These are phyloP conservation scores for Phytophthora chlamydospora DNA, from an alignment of 352 stramenopile species.

Conservation along the genomic window DNA sequence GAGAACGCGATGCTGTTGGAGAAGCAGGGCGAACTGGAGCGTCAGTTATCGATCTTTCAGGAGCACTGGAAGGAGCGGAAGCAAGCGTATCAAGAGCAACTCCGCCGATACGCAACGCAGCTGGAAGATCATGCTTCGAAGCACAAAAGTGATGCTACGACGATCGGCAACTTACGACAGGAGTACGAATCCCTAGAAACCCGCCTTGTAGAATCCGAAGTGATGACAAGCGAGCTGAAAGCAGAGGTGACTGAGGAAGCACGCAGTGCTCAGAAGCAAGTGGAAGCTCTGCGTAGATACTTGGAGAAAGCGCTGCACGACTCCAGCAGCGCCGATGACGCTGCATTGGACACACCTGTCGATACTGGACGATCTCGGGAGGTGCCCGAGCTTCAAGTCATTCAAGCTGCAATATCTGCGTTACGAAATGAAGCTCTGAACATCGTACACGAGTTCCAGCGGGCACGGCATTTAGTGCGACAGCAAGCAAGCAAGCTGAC, in stretches of 20 bases:
- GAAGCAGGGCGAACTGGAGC: slow-evolving; percentile 44
- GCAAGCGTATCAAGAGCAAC: slow-evolving; percentile 47
- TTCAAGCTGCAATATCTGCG: slow-evolving; percentile 51
- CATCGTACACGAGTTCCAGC: slow-evolving; percentile 59
- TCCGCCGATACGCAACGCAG: slow-evolving; percentile 36
- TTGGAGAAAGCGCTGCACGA: slow-evolving; percentile 41
- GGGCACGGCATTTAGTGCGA: slow-evolving; percentile 33
- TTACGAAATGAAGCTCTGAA: slow-evolving; percentile 58
- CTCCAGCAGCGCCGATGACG: slow-evolving; percentile 4
- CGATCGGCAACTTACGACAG: slow-evolving; percentile 43
- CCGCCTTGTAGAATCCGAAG: slow-evolving; percentile 28
- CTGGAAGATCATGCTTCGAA: slow-evolving; percentile 41
- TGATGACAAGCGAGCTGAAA: slow-evolving; percentile 26
- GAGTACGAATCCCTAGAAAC: slow-evolving; percentile 42
- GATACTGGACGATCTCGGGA: slow-evolving; percentile 9
- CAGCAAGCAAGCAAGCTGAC: slow-evolving; percentile 49
- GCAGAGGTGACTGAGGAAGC: slow-evolving; percentile 36
- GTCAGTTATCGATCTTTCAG: slow-evolving; percentile 40
- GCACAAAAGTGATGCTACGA: slow-evolving; percentile 45
- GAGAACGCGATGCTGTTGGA: slow-evolving; percentile 38
- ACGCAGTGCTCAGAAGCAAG: slow-evolving; percentile 39
- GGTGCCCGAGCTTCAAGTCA: slow-evolving; percentile 51
- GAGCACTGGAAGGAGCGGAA: slow-evolving; percentile 59
- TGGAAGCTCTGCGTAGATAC: slow-evolving; percentile 57
- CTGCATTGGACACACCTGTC: slow-evolving; percentile 7